Conservation (phyloP, 164 flowering plant species). For the Buxus sempervirens region DNA sequence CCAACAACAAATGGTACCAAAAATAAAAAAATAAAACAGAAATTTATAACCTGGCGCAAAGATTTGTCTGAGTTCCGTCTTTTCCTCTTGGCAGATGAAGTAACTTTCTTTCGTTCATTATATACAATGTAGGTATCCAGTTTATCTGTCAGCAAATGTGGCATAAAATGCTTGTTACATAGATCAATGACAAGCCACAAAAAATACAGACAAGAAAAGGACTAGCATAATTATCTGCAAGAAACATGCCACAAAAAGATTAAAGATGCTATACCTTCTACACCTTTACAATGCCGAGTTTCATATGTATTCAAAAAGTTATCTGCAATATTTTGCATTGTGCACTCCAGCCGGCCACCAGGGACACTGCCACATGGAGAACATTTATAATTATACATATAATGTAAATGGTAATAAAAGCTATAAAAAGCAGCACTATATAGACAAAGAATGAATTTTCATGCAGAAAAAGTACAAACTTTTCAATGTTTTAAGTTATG, state of each 20-base stretch:
- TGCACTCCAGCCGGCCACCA: constrained; percentile 95
- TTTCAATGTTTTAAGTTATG: too few relatives aligned
- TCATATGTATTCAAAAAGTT: constrained; percentile 56
- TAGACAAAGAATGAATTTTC: too few relatives aligned
- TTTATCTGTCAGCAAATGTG: constrained; percentile 38
- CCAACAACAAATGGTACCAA: not conserved
- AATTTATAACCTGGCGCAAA: constrained; percentile 68
- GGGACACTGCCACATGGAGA: constrained; percentile 45
- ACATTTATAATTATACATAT: not conserved
- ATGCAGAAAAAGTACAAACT: too few relatives aligned
- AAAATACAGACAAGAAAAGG: not conserved
- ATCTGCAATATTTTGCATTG: constrained; percentile 98
- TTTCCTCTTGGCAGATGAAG: constrained; percentile 94
- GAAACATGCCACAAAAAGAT: not conserved
- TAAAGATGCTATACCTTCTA: constrained; percentile 56
- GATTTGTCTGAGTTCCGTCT: constrained; percentile 53
- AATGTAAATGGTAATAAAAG: too few relatives aligned
- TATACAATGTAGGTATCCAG: constrained; percentile 87
- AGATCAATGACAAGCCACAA: not conserved
- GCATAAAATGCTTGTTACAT: constrained; percentile 10
- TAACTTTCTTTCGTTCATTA: constrained; percentile 89
- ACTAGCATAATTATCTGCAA: not conserved
- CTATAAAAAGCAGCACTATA: too few relatives aligned
- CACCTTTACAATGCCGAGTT: constrained; percentile 49
- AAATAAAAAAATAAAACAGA: not conserved